A percentile compares a stretch with the other conserved stretches of the same genome.
Conservation (phyloP, 306 rosid species). For the Acacia acuminata region DNA sequence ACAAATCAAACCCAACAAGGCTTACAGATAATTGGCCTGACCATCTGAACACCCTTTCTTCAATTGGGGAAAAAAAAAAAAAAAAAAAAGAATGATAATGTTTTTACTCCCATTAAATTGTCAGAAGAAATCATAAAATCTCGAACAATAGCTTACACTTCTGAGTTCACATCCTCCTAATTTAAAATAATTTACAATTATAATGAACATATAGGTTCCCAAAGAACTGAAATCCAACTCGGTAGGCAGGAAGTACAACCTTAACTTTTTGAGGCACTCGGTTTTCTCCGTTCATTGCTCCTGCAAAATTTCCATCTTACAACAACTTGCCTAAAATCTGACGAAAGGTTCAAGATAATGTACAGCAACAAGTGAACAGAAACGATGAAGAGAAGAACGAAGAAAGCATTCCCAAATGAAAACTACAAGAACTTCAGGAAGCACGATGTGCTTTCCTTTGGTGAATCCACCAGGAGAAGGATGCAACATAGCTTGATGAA, state of each 20-base stretch:
- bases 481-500: conserved; percentile 32
- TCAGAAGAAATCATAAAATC: neutral
- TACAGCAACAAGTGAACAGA: conserved; percentile 42
- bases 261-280: conserved; percentile 25
- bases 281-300: conserved; percentile 30
- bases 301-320: conserved; percentile 12
- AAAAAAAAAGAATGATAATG: neutral
- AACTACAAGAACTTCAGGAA: conserved; percentile 37
- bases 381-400: conserved; percentile 36
- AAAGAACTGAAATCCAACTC: conserved; percentile 27
- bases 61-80: too few relatives aligned
- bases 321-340: conserved; percentile 48
- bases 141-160: neutral
- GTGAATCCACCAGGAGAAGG: conserved; percentile 31
- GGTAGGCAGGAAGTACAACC: neutral
- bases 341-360: conserved; percentile 43
- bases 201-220: neutral
- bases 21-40: neutral
- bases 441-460: conserved; percentile 25
- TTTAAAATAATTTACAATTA: conserved; percentile 14
- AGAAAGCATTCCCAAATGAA: conserved; percentile 39
- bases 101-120: neutral
- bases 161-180: neutral
- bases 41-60: neutral
- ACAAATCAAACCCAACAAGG: neutral